Evolutionary conservation across 1,284 basidiomycete genomes (phyloP).

Genomic region (Sanghuangporus sanghuang): DNA sequence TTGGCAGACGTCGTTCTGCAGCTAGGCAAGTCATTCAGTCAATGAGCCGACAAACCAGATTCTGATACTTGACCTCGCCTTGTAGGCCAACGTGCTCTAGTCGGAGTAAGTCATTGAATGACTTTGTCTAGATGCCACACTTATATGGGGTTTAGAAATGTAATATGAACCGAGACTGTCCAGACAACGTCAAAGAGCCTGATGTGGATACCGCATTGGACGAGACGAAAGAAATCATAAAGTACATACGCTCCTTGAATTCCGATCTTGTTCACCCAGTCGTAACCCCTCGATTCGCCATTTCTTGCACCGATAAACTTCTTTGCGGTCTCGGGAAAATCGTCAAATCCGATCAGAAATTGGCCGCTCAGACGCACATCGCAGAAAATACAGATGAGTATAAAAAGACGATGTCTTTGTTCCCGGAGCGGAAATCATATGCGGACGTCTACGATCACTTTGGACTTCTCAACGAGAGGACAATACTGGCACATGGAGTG

Average conservation of each 20-base stretch:
- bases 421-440: slow-evolving; percentile 58
- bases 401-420: slow-evolving; percentile 58
- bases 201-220: slow-evolving; percentile 52
- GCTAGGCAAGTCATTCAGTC: slow-evolving; percentile 40
- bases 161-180: slow-evolving; percentile 84
- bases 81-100: slow-evolving; percentile 81
- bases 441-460: slow-evolving; percentile 80
- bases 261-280: slow-evolving; percentile 78
- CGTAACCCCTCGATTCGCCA: slow-evolving; percentile 92
- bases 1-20: slow-evolving; percentile 74
- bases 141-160: slow-evolving; percentile 62
- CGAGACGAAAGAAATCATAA: slow-evolving; percentile 63
- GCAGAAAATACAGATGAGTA: slow-evolving; percentile 84
- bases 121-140: neutral
- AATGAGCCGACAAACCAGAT: neutral
- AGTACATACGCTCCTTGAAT: slow-evolving; percentile 57
- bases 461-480: slow-evolving; percentile 73
- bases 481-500: slow-evolving; percentile 88
- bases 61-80: neutral
- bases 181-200: slow-evolving; percentile 69
- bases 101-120: slow-evolving; percentile 54
- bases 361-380: slow-evolving; percentile 91
- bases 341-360: slow-evolving; percentile 43
- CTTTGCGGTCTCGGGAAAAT: slow-evolving; percentile 62
- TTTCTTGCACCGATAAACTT: slow-evolving; percentile 81